These are phyloP conservation scores for Blumeria hordei DNA, from an alignment of 2,329 filamentous ascomycete species.

Conservation along the genomic window DNA sequence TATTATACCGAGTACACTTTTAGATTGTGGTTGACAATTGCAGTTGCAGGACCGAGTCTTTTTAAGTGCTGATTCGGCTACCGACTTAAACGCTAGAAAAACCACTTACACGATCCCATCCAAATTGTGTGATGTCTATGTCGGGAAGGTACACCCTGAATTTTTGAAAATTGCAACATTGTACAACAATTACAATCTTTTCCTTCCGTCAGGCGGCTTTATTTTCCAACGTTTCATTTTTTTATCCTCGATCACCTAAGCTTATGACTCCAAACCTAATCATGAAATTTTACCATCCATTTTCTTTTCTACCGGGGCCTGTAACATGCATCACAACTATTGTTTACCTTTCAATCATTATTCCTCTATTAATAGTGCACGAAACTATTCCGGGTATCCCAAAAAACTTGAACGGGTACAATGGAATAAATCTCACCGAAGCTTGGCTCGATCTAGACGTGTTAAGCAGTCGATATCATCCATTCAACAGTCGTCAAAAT, in stretches of 20 bases:
- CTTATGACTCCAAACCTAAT: neutral
- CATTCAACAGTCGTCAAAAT: slow-evolving; percentile 69
- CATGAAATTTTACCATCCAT: slow-evolving; percentile 22
- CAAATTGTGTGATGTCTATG: no score
- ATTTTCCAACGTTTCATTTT: neutral
- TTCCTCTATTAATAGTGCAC: slow-evolving; percentile 49
- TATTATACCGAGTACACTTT: no score
- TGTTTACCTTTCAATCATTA: slow-evolving; percentile 55
- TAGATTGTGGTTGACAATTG: no score
- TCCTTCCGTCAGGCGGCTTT: neutral
- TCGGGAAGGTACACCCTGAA: no score
- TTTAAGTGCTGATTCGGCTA: no score
- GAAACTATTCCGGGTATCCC: slow-evolving; percentile 49
- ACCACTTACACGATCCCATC: no score
- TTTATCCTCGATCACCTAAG: neutral
- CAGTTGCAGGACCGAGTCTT: no score
- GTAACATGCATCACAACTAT: slow-evolving; percentile 59
- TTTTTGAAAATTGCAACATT: no score
- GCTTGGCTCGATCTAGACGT: slow-evolving; percentile 66
- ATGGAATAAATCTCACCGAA: slow-evolving; percentile 57
- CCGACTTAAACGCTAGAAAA: no score
- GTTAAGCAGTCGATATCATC: slow-evolving; percentile 56
- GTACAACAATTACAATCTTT: no score
- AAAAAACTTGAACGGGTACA: slow-evolving; percentile 23
- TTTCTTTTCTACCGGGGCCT: slow-evolving; percentile 58